phyloP scores from a whole-genome alignment of 2,329 filamentous ascomycete species.

The Sclerotinia spermophila region DNA sequence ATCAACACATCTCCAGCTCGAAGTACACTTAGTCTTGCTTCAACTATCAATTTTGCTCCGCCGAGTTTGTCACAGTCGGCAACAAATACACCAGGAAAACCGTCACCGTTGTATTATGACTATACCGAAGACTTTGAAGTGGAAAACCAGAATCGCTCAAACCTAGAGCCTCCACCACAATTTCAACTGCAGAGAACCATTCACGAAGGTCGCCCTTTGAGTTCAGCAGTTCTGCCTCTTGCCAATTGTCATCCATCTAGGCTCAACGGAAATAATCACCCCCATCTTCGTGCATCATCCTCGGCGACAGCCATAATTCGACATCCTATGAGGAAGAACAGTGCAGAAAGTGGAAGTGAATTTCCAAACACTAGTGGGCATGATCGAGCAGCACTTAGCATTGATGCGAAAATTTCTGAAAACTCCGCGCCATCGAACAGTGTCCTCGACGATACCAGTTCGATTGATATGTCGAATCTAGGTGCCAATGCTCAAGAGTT shows the following conservation, averaged over 20 bases:
- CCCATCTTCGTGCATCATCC: constrained; percentile 23
- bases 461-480: constrained; percentile 24
- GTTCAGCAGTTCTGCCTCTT: constrained; percentile 22
- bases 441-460: constrained; percentile 16
- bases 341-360: not conserved
- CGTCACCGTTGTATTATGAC: constrained; percentile 37
- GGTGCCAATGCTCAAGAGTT: constrained; percentile 28
- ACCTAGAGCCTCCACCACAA: constrained; percentile 28
- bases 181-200: constrained; percentile 35
- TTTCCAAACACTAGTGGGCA: not conserved
- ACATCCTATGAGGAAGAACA: constrained; percentile 11
- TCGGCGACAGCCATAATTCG: constrained; percentile 22
- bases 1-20: constrained; percentile 35
- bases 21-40: constrained; percentile 34
- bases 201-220: constrained; percentile 33
- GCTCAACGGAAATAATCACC: constrained; percentile 13
- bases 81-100: constrained; percentile 33
- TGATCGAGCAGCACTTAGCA: not conserved
- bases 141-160: constrained; percentile 25
- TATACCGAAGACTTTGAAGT: constrained; percentile 38
- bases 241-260: constrained; percentile 9
- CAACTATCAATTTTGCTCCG: constrained; percentile 32
- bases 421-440: not conserved
- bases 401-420: not conserved
- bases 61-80: constrained; percentile 25